phyloP scores from a whole-genome alignment of 306 rosid species.

The Glycine soja region DNA sequence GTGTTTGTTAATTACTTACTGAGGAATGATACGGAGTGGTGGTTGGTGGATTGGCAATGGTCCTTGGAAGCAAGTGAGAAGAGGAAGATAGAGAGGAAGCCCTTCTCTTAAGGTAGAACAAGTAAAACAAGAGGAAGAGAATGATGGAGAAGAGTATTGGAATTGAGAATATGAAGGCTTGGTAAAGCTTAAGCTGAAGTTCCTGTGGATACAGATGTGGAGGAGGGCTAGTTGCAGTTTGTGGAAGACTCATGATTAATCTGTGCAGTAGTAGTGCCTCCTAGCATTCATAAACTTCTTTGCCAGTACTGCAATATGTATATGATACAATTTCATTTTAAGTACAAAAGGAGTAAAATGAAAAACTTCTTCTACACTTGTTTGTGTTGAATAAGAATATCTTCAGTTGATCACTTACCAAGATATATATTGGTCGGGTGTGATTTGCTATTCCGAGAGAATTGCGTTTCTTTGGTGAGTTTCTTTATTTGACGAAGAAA shows the following conservation, averaged over 20 bases:
- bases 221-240: conserved; percentile 53
- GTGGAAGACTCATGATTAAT: conserved; percentile 56
- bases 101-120: conserved; percentile 90
- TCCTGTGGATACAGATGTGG: conserved; percentile 78
- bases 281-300: conserved; percentile 14
- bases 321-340: neutral
- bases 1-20: conserved; percentile 43
- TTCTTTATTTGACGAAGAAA: conserved; percentile 6
- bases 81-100: conserved; percentile 64
- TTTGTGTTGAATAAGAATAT: neutral
- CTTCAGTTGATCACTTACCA: neutral
- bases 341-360: neutral
- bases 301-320: neutral
- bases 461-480: neutral
- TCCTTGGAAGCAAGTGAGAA: conserved; percentile 54
- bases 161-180: conserved; percentile 94
- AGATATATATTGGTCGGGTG: neutral
- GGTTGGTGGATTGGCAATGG: conserved; percentile 42
- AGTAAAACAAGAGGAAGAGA: conserved; percentile 76
- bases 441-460: conserved; percentile 11
- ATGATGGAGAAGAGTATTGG: conserved; percentile 89
- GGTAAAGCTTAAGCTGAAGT: conserved; percentile 87
- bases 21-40: conserved; percentile 51
- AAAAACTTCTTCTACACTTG: neutral
- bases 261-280: neutral